Percentiles rank a stretch among this genome's conserved stretches.
These are phyloP conservation scores for Paramyrothecium roridum DNA, from an alignment of 2,329 filamentous ascomycete genomes.

Conservation along the genomic window DNA sequence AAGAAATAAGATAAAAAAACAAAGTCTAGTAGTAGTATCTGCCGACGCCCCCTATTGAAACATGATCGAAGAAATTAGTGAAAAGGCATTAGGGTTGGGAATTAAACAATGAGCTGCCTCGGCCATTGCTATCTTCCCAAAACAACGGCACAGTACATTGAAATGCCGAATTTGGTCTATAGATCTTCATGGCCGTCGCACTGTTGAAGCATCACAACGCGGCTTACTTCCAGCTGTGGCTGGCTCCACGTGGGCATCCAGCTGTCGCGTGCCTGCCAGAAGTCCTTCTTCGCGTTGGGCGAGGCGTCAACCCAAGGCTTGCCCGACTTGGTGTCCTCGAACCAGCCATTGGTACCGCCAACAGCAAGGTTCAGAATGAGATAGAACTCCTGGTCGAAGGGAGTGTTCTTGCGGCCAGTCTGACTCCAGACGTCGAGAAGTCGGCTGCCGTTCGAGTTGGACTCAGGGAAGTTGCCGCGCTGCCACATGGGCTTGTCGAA, in stretches of 20 bases:
- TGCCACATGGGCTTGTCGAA: conserved; percentile 67
- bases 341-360: conserved; percentile 80
- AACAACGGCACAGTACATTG: background rate
- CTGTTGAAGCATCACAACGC: conserved; percentile 69
- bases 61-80: background rate
- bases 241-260: conserved; percentile 73
- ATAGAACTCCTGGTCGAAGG: conserved; percentile 75
- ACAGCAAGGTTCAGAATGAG: conserved; percentile 75
- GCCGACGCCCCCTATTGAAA: background rate
- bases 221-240: conserved; percentile 65
- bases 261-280: conserved; percentile 64
- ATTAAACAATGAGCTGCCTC: background rate
- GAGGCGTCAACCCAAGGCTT: conserved; percentile 80
- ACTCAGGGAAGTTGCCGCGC: conserved; percentile 64
- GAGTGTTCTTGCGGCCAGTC: conserved; percentile 59
- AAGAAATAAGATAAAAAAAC: too few species aligned
- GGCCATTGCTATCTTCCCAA: background rate
- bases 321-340: conserved; percentile 64
- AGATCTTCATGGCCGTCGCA: conserved; percentile 59
- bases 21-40: background rate
- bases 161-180: conserved; percentile 16
- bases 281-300: conserved; percentile 66
- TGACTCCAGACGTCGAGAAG: conserved; percentile 62
- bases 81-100: background rate
- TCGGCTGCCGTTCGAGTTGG: conserved; percentile 62